phyloP scores from a whole-genome alignment of 805 yeast genomes.

The Saccharomycopsis olivae region DNA sequence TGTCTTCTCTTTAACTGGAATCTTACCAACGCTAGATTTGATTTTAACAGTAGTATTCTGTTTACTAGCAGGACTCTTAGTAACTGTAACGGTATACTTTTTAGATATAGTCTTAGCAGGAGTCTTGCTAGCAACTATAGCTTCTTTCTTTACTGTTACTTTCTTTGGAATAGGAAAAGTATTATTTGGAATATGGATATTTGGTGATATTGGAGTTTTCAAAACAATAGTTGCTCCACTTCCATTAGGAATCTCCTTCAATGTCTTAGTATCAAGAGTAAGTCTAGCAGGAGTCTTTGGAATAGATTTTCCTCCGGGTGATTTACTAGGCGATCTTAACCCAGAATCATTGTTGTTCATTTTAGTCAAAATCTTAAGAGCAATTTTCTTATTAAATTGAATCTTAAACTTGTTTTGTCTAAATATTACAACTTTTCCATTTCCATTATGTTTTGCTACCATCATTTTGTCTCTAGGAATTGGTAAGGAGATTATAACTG shows the following conservation, averaged over 20 bases:
- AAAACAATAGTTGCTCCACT: background rate
- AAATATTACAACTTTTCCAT: conserved; percentile 41
- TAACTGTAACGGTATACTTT: background rate
- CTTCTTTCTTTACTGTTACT: background rate
- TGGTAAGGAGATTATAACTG: conserved; percentile 49
- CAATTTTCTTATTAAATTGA: conserved; percentile 16
- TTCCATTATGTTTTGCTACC: conserved; percentile 44
- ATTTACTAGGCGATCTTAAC: background rate
- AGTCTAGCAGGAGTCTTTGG: background rate
- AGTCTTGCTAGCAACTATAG: background rate
- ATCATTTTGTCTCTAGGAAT: conserved; percentile 62
- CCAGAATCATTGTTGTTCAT: conserved; percentile 1
- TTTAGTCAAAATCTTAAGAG: conserved; percentile 15
- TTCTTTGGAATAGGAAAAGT: background rate
- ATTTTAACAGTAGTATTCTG: background rate
- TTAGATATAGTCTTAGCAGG: too few relatives aligned
- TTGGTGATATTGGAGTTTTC: background rate
- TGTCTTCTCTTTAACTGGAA: too few relatives aligned
- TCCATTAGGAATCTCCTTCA: background rate
- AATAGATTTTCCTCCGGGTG: background rate
- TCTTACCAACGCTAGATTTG: too few relatives aligned
- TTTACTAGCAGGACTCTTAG: background rate
- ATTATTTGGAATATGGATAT: background rate
- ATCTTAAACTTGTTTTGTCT: conserved; percentile 16
- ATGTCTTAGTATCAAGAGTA: background rate